Evolutionary conservation across 2,329 filamentous ascomycete genomes (phyloP), one percentile per base, ranked within the genome.

Genomic region (Colletotrichum godetiae): DNA sequence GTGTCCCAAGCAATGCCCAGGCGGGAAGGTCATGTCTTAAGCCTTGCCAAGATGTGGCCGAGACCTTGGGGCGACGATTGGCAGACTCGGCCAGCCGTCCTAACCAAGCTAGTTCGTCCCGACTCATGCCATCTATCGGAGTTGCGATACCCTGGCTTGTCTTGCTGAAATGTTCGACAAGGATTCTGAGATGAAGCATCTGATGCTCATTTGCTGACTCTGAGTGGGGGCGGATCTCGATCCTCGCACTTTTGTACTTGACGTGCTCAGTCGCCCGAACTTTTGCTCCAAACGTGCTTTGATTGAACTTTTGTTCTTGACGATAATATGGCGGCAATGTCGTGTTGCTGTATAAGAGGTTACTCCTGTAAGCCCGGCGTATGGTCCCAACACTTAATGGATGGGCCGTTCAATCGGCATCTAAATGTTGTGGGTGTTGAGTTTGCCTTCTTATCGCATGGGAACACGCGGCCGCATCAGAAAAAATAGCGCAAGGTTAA

Each of bases 271-370:
- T 52, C 61, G 10, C 49, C 74, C 10, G 59, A 80, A 66, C 73
- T 83, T n/a, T 53, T 76, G 31, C 80, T 80, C 57, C 80, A 84
- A 46, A 61, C 59, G 59, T 49, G 74, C 79, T 79, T 37, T 37
- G 83, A 84, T 57, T 78, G 82, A 61, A 71, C 79, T 1, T 75
- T 83, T 3, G 62, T 62, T 2, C 74, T 77, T 15, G 81, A 78
- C 53, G 79, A 49, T 6, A 15, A n/a, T 49, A 19, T 49, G 42
- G 19, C 15, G 7, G 42, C 2, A n/a, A 49, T n/a, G 4, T n/a
- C 19, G 15, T n/a, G 7, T 46, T 19, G 13, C 37, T 15, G 37
- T 3, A 6, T 46, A n/a, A n/a, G 7, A 42, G 13, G 3, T 19
- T 49, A 11, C 19, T 19, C 15, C 42, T 49, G 6, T 49, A 8